phyloP scores from a whole-genome alignment of 768 basidiomycete species.

The Lyophyllum decastes region DNA sequence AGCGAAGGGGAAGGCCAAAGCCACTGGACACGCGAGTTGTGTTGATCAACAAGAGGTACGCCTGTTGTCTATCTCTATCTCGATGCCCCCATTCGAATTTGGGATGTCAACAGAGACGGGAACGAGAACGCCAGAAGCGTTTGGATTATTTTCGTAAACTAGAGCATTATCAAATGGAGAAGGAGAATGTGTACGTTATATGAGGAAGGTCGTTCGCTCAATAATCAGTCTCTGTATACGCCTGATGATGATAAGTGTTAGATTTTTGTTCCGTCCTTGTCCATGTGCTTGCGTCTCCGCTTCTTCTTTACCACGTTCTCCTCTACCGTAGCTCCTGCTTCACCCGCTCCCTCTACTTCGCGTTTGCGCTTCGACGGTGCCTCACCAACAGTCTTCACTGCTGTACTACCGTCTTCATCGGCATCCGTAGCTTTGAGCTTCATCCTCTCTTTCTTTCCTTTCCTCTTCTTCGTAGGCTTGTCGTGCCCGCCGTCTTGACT shows the following conservation, averaged over 20 bases:
- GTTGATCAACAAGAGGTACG: conserved; percentile 15
- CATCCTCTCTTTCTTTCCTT: conserved; percentile 70
- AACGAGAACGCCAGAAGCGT: conserved; percentile 49
- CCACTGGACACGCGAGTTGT: not conserved
- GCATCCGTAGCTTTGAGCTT: conserved; percentile 40
- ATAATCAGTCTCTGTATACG: not conserved
- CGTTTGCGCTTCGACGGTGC: conserved; percentile 17
- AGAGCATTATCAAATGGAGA: conserved; percentile 53
- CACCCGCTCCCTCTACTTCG: conserved; percentile 35
- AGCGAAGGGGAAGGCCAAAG: not conserved
- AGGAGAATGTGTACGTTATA: conserved; percentile 60
- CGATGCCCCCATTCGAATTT: not conserved
- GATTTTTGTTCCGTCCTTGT: conserved; percentile 16
- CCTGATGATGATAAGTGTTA: not conserved
- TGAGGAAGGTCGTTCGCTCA: conserved; percentile 27
- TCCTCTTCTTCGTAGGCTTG: conserved; percentile 56
- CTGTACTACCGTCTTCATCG: conserved; percentile 19
- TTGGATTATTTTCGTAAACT: conserved; percentile 55
- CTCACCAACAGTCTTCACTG: conserved; percentile 11
- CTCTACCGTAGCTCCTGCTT: conserved; percentile 45
- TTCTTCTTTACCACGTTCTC: conserved; percentile 27
- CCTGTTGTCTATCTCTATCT: conserved; percentile 9
- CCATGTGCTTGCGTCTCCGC: conserved; percentile 29
- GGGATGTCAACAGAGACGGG: conserved; percentile 35
- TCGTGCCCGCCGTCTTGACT: conserved; percentile 15